Percentiles rank a stretch among this genome's conserved stretches.
phyloP scores from a whole-genome alignment of 2,329 filamentous ascomycete genomes.

The Coniochaeta sp. region DNA sequence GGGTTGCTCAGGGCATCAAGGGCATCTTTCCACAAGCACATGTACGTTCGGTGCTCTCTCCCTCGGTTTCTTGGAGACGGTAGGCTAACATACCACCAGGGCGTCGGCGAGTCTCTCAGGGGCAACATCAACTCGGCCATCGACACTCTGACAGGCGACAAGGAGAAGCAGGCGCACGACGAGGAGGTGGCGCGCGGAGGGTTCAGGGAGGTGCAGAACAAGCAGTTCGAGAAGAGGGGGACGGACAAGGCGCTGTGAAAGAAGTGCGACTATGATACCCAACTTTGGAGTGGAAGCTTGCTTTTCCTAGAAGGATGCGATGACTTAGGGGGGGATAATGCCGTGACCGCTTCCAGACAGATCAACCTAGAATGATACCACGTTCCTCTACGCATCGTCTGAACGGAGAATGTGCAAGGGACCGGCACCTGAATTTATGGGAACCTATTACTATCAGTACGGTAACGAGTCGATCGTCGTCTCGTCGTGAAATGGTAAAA shows the following conservation, averaged over 20 bases:
- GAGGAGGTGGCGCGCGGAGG: conserved; percentile 11
- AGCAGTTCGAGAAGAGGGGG: conserved; percentile 6
- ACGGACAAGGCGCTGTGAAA: conserved; percentile 5
- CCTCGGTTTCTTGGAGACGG: neutral
- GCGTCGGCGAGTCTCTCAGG: conserved; percentile 3
- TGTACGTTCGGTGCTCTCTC: neutral
- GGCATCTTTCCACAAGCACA: conserved; percentile 2
- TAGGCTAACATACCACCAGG: neutral
- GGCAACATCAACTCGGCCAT: conserved; percentile 8
- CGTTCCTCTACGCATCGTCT: no score
- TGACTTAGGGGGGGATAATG: no score
- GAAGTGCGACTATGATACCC: neutral
- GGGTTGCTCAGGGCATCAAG: neutral
- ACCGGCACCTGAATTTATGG: no score
- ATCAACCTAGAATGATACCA: no score
- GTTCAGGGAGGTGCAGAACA: conserved; percentile 1
- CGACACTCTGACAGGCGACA: conserved; percentile 20
- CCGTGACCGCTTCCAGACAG: no score
- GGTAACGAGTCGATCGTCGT: no score
- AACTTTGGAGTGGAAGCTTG: no score
- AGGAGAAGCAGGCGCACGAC: conserved; percentile 17
- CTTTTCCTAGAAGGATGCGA: no score
- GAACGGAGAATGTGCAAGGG: no score
- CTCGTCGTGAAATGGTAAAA: no score
- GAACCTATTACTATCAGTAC: no score